These are phyloP conservation scores for Acer yangbiense DNA, from an alignment of 345 rosid genomes.

Conservation along the genomic window DNA sequence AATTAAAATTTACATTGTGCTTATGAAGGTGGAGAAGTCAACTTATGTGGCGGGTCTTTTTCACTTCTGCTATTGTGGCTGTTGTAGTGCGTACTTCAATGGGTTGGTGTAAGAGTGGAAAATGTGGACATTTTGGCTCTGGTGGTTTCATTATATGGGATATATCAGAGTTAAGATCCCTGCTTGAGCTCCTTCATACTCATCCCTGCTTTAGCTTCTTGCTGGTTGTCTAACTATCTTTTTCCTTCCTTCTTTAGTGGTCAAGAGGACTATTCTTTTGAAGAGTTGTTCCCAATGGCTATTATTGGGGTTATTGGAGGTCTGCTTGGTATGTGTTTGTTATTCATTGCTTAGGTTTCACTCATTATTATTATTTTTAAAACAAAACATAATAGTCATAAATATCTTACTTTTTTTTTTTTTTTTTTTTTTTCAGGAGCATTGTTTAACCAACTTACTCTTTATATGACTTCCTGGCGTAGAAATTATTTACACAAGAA, in stretches of 20 bases:
- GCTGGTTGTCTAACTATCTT: conserved; percentile 21
- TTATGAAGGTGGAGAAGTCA: conserved; percentile 98
- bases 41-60: conserved; percentile 99
- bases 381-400: not conserved
- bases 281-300: conserved; percentile 95
- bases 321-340: conserved; percentile 63
- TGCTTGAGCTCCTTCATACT: not conserved
- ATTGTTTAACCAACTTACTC: conserved; percentile 90
- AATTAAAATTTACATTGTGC: conserved; percentile 20
- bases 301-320: conserved; percentile 95
- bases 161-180: conserved; percentile 74
- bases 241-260: conserved; percentile 47
- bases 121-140: conserved; percentile 95
- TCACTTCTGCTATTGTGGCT: conserved; percentile 96
- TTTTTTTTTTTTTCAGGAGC: conserved; percentile 67
- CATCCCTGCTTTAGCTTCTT: conserved; percentile 12
- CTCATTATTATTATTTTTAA: not conserved
- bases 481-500: conserved; percentile 84
- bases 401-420: conserved; percentile 17
- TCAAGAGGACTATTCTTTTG: conserved; percentile 94
- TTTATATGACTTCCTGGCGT: conserved; percentile 82
- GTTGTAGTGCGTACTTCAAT: conserved; percentile 96
- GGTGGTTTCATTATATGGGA: conserved; percentile 99
- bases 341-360: conserved; percentile 14
- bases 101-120: conserved; percentile 97